Base-by-base conservation (phyloP, 2,329 filamentous ascomycete species). In the Bipolaris sorokiniana region DNA sequence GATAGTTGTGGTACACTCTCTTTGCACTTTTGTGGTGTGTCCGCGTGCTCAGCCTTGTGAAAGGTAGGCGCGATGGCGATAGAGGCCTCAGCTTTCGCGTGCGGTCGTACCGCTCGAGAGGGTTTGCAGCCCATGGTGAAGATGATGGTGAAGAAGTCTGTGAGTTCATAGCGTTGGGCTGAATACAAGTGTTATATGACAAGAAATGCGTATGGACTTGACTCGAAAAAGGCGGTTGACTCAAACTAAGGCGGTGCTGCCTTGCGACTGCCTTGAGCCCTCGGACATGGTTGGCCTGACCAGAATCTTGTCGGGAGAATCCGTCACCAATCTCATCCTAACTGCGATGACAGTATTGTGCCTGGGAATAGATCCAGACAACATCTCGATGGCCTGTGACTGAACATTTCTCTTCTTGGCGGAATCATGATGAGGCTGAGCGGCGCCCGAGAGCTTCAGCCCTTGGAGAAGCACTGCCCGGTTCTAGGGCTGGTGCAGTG, bases 121-220 rank as follows among this genome's bases (percentile, higher is more conserved):
- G 68, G 44, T 51, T 61, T 67, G 46, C 69, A 70, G 59, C 68
- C 72, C 70, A 73, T 75, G 13, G 42, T 57, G 23, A 45, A 51
- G 10, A 46, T 49, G 34, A 57, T 45, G 36, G 20, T 16, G 16
- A 46, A 13, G 40, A 33, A 38, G 0, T 46, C 15, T 11, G 23
- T 37, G n/a, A 1, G 37, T n/a, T 28, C 11, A 42, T 28, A 5
- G 15, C n/a, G 46, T 36, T 22, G 7, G 46, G 28, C 58, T 31
- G 59, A 61, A 54, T 56, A 33, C 23, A n/a, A 15, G n/a, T 9
- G 18, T 50, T 37, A 58, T 28, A 51, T 28, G 26, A 7, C 13
- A 47, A 20, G 38, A 40, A 48, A 22, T 23, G 31, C 22, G 31
- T 9, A 37, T 23, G 42, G n/a, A 23, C 53, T 67, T 68, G 67